Conservation (phyloP, 179 eudicot genomes). For the Silene coronaria region DNA sequence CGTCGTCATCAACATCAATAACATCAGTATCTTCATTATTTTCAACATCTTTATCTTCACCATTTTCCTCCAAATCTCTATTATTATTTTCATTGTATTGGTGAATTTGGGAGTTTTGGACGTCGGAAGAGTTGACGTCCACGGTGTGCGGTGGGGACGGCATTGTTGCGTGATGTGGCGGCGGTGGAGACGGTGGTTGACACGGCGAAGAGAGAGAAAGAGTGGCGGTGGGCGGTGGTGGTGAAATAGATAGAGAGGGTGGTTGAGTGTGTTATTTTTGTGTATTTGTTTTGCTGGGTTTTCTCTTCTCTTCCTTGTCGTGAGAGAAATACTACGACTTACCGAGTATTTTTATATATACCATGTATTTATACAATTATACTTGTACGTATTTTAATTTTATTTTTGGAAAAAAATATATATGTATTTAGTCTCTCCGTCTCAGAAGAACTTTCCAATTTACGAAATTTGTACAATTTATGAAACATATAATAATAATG, state of each 20-base stretch:
- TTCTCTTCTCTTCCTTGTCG: slow-evolving; percentile 4
- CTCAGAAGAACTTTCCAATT: too few relatives aligned
- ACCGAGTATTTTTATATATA: background rate
- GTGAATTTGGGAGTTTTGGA: background rate
- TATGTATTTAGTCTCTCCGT: too few relatives aligned
- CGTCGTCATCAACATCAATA: too few relatives aligned
- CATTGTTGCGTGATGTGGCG: background rate
- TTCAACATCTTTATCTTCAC: background rate
- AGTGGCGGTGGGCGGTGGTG: background rate
- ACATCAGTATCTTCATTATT: background rate
- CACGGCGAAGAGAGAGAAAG: slow-evolving; percentile 17
- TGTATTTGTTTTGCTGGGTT: background rate
- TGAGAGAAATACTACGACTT: slow-evolving; percentile 1
- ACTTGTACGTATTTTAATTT: too few relatives aligned
- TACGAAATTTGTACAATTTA: too few relatives aligned
- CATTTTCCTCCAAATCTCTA: background rate
- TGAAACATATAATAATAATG: too few relatives aligned
- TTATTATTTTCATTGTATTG: background rate
- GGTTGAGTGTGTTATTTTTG: slow-evolving; percentile 20
- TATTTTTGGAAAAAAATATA: too few relatives aligned
- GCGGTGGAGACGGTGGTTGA: background rate
- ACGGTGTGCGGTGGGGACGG: background rate
- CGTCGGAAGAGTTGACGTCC: background rate
- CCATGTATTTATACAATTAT: background rate
- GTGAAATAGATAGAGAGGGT: background rate